A percentile compares a stretch with the other conserved stretches of the same genome.
These are phyloP conservation scores for Dipodascus geniculatus DNA, from an alignment of 805 yeast genomes.

Conservation along the genomic window DNA sequence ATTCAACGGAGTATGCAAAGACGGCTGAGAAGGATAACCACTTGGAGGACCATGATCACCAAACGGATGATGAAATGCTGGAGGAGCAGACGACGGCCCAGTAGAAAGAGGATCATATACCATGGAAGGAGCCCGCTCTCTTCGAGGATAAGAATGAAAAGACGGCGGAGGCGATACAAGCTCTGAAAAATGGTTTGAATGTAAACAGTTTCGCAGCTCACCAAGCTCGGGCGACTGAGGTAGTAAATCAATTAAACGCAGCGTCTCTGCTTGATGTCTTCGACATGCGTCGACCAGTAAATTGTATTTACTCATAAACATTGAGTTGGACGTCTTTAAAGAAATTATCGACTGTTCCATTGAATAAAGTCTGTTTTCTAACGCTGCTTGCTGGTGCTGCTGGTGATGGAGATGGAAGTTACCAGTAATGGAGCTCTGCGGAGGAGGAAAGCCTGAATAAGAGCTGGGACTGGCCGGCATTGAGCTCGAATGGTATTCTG, in stretches of 20 bases:
- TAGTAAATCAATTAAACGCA: not conserved
- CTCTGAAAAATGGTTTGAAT: not conserved
- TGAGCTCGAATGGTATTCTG: not conserved
- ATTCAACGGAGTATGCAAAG: no score
- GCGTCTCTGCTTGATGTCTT: not conserved
- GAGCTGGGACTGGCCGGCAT: not conserved
- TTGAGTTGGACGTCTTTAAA: not conserved
- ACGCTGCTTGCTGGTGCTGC: not conserved
- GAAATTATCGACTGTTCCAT: not conserved
- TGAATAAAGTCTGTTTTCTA: not conserved
- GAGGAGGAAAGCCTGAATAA: not conserved
- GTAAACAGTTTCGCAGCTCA: conserved; percentile 3
- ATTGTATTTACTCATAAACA: not conserved
- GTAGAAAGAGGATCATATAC: conserved; percentile 15
- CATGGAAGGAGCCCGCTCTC: conserved; percentile 15
- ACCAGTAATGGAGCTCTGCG: not conserved
- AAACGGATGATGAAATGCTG: not conserved
- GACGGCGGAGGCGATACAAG: conserved; percentile 6
- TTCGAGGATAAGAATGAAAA: not conserved
- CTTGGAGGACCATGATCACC: no score
- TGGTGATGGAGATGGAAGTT: not conserved
- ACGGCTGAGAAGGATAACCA: no score
- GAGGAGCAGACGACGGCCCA: conserved; percentile 3
- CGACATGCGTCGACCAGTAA: not conserved
- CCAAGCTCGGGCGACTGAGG: conserved; percentile 1